Base-by-base conservation (phyloP, 164 flowering plant genomes). In the Nelumbo lutea region DNA sequence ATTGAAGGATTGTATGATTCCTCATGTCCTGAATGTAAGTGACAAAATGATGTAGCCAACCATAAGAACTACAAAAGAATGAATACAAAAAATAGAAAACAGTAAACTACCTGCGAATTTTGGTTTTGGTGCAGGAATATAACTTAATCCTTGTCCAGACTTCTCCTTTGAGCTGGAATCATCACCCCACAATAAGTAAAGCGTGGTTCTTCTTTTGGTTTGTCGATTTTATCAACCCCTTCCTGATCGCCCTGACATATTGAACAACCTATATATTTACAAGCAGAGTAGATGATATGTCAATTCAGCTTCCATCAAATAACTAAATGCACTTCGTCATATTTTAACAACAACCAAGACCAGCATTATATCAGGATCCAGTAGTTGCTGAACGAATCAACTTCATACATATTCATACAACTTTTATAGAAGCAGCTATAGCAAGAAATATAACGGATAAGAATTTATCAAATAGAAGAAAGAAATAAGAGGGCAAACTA, bases 1-100 rank as follows among this genome's bases (percentile, higher is more conserved):
- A 80, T 62, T 42, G 99, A 87, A 70, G 98, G 98, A 79, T 88
- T 91, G 65, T 86, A 91, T 14, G 99, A 89, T 73, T 88, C 97
- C 72, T 88, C 98, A 66, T 96, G 99, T 45, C 97, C 99, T 96
- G 77, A 40, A 73, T 73, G n/a, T 61, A 71, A 59, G 69, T 56
- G 14, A 59, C 27, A 27, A 27, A 27, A 27, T 27, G 27, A 27
- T 45, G 27, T 63, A 51, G 2, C 38, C 7, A 43, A 9, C 13
- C 1, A 15, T n/a, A 14, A 15, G 47, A 39, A 3, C 44, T 6
- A 11, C n/a, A 51, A 8, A 62, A 50, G n/a, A 57, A 13, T 7
- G 47, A 43, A 55, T 62, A 60, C 9, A 45, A 45, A 67, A n/a
- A 45, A 14, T 4, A 14, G 2, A 3, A 6, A 62, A 39, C 50